These are phyloP conservation scores for Leccinum pseudoinsigne DNA, from an alignment of 1,284 basidiomycete species.

Conservation along the genomic window DNA sequence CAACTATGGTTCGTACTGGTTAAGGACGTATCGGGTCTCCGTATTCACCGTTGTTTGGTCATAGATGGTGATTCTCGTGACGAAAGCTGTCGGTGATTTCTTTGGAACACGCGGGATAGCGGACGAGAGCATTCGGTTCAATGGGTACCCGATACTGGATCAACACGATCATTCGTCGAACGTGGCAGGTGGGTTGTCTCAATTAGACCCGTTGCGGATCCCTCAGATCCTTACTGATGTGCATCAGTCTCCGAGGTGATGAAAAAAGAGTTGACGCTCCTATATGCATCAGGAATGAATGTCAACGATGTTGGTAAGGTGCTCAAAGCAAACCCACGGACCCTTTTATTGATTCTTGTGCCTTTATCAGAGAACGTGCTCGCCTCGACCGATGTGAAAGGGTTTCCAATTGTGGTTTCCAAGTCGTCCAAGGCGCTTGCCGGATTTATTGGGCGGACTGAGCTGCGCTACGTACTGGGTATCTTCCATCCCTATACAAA, in stretches of 20 bases:
- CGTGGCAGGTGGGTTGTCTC: constrained; percentile 66
- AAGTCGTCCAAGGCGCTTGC: constrained; percentile 58
- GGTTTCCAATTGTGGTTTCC: constrained; percentile 84
- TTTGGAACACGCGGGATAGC: constrained; percentile 93
- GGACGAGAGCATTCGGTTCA: constrained; percentile 96
- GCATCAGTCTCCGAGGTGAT: constrained; percentile 83
- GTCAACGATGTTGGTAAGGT: constrained; percentile 76
- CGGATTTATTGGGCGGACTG: constrained; percentile 89
- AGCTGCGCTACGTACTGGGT: constrained; percentile 87
- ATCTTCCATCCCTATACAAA: constrained; percentile 3
- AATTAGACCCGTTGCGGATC: constrained; percentile 1
- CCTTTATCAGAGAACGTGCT: constrained; percentile 62
- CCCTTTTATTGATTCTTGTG: neutral
- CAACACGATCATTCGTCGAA: constrained; percentile 90
- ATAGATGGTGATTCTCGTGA: constrained; percentile 93
- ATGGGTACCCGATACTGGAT: constrained; percentile 95
- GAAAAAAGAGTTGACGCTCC: constrained; percentile 74
- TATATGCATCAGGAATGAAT: constrained; percentile 76
- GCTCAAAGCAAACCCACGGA: neutral
- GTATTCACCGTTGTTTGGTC: constrained; percentile 7
- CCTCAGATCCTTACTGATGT: constrained; percentile 12
- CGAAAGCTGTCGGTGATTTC: constrained; percentile 97
- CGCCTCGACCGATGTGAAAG: constrained; percentile 75
- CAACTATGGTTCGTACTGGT: constrained; percentile 81
- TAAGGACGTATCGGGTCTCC: constrained; percentile 2